Evolutionary conservation across 2,329 filamentous ascomycete species (phyloP).

Genomic region (Trichoderma gracile): DNA sequence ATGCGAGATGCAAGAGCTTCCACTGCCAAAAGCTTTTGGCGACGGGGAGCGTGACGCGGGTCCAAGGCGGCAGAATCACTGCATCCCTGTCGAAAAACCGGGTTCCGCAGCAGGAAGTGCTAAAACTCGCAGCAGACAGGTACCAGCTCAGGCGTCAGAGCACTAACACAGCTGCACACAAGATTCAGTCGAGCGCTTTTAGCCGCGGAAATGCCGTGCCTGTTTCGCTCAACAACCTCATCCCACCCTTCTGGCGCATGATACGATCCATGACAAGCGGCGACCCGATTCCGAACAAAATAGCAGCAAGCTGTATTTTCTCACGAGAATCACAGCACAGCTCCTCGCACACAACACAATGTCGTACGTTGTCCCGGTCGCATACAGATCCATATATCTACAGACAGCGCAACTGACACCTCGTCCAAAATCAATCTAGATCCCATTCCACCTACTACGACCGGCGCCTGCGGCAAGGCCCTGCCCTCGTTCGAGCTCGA

Average conservation of each 20-base stretch:
- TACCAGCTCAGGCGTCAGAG: background rate
- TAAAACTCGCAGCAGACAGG: background rate
- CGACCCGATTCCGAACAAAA: background rate
- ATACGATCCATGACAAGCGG: background rate
- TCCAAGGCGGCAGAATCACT: slow-evolving; percentile 14
- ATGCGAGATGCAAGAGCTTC: slow-evolving; percentile 14
- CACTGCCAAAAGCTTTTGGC: slow-evolving; percentile 21
- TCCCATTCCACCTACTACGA: slow-evolving; percentile 81
- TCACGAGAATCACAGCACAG: background rate
- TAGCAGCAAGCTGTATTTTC: background rate
- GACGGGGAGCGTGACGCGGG: slow-evolving; percentile 28
- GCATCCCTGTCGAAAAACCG: slow-evolving; percentile 9
- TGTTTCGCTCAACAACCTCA: slow-evolving; percentile 26
- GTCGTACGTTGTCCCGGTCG: background rate
- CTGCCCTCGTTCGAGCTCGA: slow-evolving; percentile 86
- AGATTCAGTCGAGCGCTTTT: slow-evolving; percentile 6
- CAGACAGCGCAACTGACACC: background rate
- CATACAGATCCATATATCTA: background rate
- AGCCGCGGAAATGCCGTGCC: slow-evolving; percentile 33
- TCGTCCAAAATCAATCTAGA: background rate
- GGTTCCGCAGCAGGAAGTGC: background rate
- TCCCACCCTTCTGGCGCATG: slow-evolving; percentile 26
- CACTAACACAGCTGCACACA: background rate
- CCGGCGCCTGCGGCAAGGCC: slow-evolving; percentile 78
- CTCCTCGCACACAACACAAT: background rate